Evolutionary conservation across 1,284 basidiomycete species (phyloP).

Genomic region (Ganoderma sinense): DNA sequence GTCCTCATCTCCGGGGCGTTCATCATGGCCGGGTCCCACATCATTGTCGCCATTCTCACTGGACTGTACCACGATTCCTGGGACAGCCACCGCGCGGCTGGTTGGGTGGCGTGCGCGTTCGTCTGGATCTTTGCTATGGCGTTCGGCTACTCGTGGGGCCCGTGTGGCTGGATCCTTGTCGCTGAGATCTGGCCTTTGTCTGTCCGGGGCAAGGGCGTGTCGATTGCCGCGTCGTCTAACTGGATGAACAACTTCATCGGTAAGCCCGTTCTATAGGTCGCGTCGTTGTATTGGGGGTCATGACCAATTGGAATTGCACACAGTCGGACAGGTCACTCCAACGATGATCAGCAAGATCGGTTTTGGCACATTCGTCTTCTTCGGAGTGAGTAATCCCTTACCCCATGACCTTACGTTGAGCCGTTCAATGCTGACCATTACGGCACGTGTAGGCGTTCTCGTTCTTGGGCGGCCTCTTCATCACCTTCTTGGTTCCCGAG

Average conservation of each 20-base stretch:
- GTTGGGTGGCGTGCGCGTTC: conserved; percentile 70
- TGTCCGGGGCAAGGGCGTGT: conserved; percentile 73
- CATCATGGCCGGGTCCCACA: conserved; percentile 70
- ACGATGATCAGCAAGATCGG: conserved; percentile 64
- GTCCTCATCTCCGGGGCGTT: conserved; percentile 75
- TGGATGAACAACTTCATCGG: conserved; percentile 85
- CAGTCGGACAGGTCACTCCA: conserved; percentile 62
- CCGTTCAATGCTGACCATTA: conserved; percentile 12
- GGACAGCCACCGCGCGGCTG: conserved; percentile 51
- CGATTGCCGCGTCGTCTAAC: conserved; percentile 74
- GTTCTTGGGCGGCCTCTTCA: conserved; percentile 67
- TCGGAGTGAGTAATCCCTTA: conserved; percentile 54
- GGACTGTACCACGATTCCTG: conserved; percentile 62
- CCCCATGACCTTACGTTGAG: not conserved
- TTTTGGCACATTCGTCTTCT: conserved; percentile 76
- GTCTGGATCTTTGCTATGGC: conserved; percentile 76
- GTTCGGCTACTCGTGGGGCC: conserved; percentile 77
- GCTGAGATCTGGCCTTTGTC: conserved; percentile 74
- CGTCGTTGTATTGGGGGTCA: too few species aligned
- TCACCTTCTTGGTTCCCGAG: conserved; percentile 72
- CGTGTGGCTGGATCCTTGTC: conserved; percentile 72
- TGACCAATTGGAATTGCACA: conserved; percentile 4
- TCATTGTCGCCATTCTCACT: conserved; percentile 68
- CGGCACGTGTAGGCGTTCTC: conserved; percentile 56
- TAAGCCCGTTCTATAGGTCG: conserved; percentile 32